Evolutionary conservation across 2,329 filamentous ascomycete genomes (phyloP), one percentile per base, ranked within the genome.

Genomic region (Ramularia collo-cygni): DNA sequence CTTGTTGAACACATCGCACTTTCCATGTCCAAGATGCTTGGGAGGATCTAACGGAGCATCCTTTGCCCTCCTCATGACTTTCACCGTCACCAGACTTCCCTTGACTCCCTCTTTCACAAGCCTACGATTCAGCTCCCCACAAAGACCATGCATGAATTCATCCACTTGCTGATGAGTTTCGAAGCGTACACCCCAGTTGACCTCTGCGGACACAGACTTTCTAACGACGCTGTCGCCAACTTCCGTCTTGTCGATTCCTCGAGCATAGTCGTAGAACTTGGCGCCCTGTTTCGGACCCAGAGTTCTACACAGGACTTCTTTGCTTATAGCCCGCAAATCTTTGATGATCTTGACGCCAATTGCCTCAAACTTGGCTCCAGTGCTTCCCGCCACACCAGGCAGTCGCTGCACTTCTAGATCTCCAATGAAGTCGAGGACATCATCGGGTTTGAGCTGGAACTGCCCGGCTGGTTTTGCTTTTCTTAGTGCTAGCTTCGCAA

Each of bases 181-280:
- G 59, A 98, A 98, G 4, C 92, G 81, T 40, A 98, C 94, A 2
- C 93, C 92, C 92, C 92, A 98, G 55, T 92, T 98, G 47, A 98
- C 87, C 60, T 98, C 92, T 1, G 90, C 90, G 2, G 92, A 96
- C 0, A 98, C 87, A 0, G 90, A 96, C 59, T 96, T 98, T 38
- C 92, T 80, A 12, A 86, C 71, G 0, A 83, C 77, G 56, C 93
- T 84, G 42, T 90, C 84, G 21, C 89, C 90, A 4, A 96, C 86
- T 61, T 95, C 87, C 2, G 79, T 73, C 35, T 73, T 75, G 63
- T 98, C 92, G 35, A 96, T 86, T 2, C 92, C 92, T 4, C 87
- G 78, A 15, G 90, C 75, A 61, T 94, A 96, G 37, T 95, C 87
- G 74, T 83, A 90, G 0, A 98, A 71, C 60, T 83, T 95, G 52